Base-by-base conservation (phyloP, 2,329 filamentous ascomycete species). In the Didymella arachidicola region DNA sequence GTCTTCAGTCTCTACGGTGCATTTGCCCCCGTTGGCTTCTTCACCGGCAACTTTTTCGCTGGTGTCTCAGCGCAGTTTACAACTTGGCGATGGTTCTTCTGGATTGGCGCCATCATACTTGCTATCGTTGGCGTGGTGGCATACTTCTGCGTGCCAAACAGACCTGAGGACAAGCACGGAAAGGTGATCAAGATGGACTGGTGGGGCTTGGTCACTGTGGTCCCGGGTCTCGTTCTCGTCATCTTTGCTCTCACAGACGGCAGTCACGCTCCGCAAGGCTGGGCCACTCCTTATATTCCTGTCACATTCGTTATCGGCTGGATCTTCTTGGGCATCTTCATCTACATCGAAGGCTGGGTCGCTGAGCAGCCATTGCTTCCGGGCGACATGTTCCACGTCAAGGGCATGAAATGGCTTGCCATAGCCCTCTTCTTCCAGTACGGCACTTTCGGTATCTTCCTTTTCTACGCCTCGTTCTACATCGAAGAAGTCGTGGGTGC, bases 231-330 rank as follows among this genome's bases (percentile, higher is more conserved):
- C 12, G 81, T 90, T 2, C 81, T 95, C 26, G 80, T 92, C 8
- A 88, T 92, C 0, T 94, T 88, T 67, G 89, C 90, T 0, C 84
- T 95, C 50, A 93, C 90, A 0, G 88, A 92, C 46, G 88, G 87
- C 7, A 84, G 87, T 0, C 86, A 91, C 72, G 89, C 89, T 0
- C 84, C 87, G 0, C 72, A 86, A 2, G 86, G 88, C 1, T 94
- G 91, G 90, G 79, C 76, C n/a, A 91, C 88, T 0, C 88, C 89
- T 1, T 92, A 92, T 64, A 87, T 94, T 36, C 84, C 85, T 39
- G 79, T 87, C 10, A 86, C 87, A 0, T 84, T 94, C 45, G 77
- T 87, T 3, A 38, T 89, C 1, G 91, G 91, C 0, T 77, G 83
- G 6, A 56, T 91, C 0, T 75, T 89, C 7, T 79, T 95, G 1